phyloP scores from a whole-genome alignment of 1,284 basidiomycete species.

The Cystobasidium sp. region DNA sequence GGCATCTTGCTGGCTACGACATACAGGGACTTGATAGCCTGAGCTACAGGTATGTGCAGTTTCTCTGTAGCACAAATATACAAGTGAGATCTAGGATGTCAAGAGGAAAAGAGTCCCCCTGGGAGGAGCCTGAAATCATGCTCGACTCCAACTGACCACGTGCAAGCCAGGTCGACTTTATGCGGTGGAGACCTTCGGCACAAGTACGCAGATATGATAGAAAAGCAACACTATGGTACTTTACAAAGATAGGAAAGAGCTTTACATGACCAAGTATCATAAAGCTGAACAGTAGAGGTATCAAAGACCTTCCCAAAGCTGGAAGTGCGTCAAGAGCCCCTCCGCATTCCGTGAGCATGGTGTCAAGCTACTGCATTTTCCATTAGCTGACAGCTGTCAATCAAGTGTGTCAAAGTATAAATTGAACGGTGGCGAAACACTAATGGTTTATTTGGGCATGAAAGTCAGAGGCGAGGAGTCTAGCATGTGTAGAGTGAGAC shows the following conservation, averaged over 20 bases:
- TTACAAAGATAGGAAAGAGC: too few species aligned
- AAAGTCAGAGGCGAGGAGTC: too few species aligned
- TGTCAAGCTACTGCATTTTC: background rate
- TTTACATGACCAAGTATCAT: too few species aligned
- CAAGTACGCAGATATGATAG: too few species aligned
- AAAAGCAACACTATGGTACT: too few species aligned
- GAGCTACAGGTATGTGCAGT: background rate
- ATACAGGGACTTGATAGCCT: background rate
- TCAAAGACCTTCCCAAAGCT: background rate
- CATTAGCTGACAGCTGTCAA: slow-evolving; percentile 7
- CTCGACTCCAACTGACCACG: too few species aligned
- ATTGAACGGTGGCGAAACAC: background rate
- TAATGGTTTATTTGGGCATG: background rate
- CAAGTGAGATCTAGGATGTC: background rate
- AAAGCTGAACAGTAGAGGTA: too few species aligned
- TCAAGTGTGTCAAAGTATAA: background rate
- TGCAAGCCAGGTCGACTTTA: too few species aligned
- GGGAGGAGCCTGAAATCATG: too few species aligned
- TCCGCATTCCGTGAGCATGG: background rate
- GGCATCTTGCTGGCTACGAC: background rate
- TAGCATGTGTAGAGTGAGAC: too few species aligned
- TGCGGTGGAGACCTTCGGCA: too few species aligned
- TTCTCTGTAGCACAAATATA: background rate
- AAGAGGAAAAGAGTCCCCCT: background rate
- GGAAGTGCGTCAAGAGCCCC: background rate